Conservation (phyloP, 2,329 filamentous ascomycete genomes). For the Pseudogymnoascus sp. region DNA sequence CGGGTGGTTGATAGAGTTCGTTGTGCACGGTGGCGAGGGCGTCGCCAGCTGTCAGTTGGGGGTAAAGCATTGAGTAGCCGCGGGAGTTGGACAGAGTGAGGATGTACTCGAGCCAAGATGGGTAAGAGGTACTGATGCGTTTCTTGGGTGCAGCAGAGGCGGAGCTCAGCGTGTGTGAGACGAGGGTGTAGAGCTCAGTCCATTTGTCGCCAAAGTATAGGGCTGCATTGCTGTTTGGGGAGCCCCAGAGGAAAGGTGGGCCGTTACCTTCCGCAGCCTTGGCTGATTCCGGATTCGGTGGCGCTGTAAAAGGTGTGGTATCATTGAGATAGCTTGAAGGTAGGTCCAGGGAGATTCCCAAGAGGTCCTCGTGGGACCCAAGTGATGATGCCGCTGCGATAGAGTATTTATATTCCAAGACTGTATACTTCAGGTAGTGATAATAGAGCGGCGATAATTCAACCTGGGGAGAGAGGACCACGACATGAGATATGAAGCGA, state of each 20-base stretch:
- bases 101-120: conserved; percentile 71
- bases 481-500: conserved; percentile 58
- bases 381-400: conserved; percentile 31
- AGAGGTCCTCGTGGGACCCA: conserved; percentile 46
- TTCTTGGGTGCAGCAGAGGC: conserved; percentile 41
- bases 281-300: conserved; percentile 26
- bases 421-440: conserved; percentile 72
- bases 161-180: conserved; percentile 37
- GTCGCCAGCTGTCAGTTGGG: conserved; percentile 40
- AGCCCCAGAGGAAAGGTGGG: conserved; percentile 66
- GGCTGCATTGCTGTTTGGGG: conserved; percentile 71
- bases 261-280: conserved; percentile 30
- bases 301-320: conserved; percentile 43
- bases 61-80: conserved; percentile 75
- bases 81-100: conserved; percentile 67
- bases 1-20: conserved; percentile 64
- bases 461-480: conserved; percentile 74
- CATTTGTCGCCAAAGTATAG: conserved; percentile 81
- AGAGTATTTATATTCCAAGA: conserved; percentile 73
- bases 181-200: conserved; percentile 75
- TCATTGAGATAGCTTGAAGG: conserved; percentile 58
- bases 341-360: conserved; percentile 74
- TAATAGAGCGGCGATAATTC: conserved; percentile 77
- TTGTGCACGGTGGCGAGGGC: conserved; percentile 65
- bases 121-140: conserved; percentile 57